phyloP scores from a whole-genome alignment of 306 rosid genomes.

The Geum urbanum region DNA sequence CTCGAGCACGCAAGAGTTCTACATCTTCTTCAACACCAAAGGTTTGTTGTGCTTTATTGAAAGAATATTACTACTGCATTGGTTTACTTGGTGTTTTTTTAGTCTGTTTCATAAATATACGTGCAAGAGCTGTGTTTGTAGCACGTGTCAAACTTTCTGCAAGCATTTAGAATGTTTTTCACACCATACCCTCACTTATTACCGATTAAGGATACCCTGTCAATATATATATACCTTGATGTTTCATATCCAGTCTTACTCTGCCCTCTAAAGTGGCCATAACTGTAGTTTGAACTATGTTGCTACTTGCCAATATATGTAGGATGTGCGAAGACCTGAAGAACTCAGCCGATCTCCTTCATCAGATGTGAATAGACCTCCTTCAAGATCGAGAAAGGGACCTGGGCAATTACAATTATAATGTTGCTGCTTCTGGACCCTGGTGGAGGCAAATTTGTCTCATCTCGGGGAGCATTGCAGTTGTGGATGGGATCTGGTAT shows the following conservation, averaged over 20 bases:
- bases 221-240: not conserved
- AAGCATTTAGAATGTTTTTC: not conserved
- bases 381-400: constrained; percentile 54
- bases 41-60: constrained; percentile 37
- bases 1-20: constrained; percentile 31
- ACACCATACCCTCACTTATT: not conserved
- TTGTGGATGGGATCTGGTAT: constrained; percentile 44
- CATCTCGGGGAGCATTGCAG: constrained; percentile 34
- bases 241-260: not conserved
- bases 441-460: constrained; percentile 31
- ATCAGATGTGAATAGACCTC: constrained; percentile 43
- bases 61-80: not conserved
- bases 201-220: not conserved
- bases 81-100: not conserved
- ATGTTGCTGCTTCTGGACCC: constrained; percentile 30
- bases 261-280: not conserved
- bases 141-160: not conserved
- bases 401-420: constrained; percentile 50
- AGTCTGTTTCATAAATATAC: not conserved
- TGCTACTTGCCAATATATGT: constrained; percentile 20
- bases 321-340: constrained; percentile 53
- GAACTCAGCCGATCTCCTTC: constrained; percentile 38
- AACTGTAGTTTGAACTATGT: not conserved
- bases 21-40: constrained; percentile 29
- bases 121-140: not conserved